Evolutionary conservation across 2,329 filamentous ascomycete species (phyloP).

Genomic region (Penicillium capsulatum): DNA sequence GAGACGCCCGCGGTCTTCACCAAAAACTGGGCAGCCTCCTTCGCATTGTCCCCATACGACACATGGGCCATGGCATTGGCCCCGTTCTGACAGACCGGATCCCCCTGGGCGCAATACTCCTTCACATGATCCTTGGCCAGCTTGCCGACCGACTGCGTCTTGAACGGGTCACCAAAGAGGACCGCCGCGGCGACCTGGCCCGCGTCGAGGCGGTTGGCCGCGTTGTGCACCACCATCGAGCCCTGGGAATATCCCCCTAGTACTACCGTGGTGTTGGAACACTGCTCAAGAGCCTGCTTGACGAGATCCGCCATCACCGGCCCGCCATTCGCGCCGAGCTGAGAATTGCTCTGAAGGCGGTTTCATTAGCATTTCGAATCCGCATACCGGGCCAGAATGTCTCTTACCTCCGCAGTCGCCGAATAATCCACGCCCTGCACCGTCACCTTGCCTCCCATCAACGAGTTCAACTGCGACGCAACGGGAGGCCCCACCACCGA

Average conservation of each 20-base stretch:
- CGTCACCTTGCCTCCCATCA: constrained; percentile 26
- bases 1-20: constrained; percentile 24
- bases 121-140: constrained; percentile 43
- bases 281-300: constrained; percentile 27
- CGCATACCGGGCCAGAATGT: constrained; percentile 15
- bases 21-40: constrained; percentile 38
- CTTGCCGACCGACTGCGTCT: constrained; percentile 36
- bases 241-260: constrained; percentile 36
- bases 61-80: constrained; percentile 42
- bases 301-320: constrained; percentile 30
- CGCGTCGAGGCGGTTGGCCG: constrained; percentile 27
- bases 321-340: constrained; percentile 29
- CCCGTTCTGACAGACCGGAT: constrained; percentile 50
- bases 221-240: constrained; percentile 35
- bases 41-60: constrained; percentile 37
- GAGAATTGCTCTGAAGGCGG: constrained; percentile 26
- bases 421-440: constrained; percentile 35
- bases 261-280: constrained; percentile 33
- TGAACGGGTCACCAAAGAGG: constrained; percentile 48
- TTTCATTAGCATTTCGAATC: too few species aligned
- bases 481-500: constrained; percentile 39
- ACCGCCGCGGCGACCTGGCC: constrained; percentile 41
- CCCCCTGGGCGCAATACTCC: constrained; percentile 49
- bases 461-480: constrained; percentile 22
- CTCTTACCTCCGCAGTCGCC: constrained; percentile 22